phyloP scores from a whole-genome alignment of 768 basidiomycete genomes.

The Kwoniella dejecticola region DNA sequence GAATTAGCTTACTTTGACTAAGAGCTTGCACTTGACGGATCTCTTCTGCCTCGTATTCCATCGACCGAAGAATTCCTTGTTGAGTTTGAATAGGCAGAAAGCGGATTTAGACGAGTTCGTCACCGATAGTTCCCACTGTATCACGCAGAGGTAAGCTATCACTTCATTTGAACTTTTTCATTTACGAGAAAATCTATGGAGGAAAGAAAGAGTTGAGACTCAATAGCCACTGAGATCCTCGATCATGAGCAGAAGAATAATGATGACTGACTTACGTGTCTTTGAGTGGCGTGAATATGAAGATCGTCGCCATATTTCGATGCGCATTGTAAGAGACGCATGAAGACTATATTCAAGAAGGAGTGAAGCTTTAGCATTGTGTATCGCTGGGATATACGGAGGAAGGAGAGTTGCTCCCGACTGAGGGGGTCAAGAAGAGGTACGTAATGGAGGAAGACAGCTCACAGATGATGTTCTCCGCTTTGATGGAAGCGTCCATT shows the following conservation, averaged over 20 bases:
- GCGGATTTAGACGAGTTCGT: conserved; percentile 51
- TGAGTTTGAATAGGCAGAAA: conserved; percentile 50
- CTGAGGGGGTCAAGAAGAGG: background rate
- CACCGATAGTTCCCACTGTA: conserved; percentile 51
- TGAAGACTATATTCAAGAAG: conserved; percentile 30
- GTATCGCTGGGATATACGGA: no score
- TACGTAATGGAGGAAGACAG: background rate
- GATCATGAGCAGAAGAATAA: no score
- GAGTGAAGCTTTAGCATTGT: no score
- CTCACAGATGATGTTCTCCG: conserved; percentile 21
- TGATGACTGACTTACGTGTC: conserved; percentile 50
- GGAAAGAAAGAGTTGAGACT: no score
- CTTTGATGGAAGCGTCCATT: conserved; percentile 24
- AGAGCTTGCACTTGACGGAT: conserved; percentile 49
- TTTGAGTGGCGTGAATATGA: conserved; percentile 45
- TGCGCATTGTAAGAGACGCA: conserved; percentile 49
- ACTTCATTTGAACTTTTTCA: no score
- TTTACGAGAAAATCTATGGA: no score
- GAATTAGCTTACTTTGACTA: conserved; percentile 48
- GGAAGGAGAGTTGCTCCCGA: background rate
- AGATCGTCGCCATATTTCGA: conserved; percentile 54
- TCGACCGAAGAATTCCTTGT: conserved; percentile 43
- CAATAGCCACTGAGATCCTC: no score
- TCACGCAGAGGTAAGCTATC: background rate
- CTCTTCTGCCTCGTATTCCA: conserved; percentile 36